These are phyloP conservation scores for Trypanosomatidae sp. DNA, from an alignment of 208 protist species.

Conservation along the genomic window DNA sequence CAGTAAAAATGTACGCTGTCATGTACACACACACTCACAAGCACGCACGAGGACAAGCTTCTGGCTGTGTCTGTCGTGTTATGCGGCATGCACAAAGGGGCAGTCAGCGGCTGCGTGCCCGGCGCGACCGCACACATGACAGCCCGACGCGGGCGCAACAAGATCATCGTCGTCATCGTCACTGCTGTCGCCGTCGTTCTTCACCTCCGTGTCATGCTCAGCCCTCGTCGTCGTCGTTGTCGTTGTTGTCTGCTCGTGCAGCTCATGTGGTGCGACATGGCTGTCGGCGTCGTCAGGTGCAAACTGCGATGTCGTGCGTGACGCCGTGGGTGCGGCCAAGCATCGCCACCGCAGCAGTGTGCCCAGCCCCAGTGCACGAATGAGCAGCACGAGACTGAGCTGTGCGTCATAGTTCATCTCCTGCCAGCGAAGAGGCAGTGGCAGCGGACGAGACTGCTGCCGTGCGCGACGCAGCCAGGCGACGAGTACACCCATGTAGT, in stretches of 20 bases:
- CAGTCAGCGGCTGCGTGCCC: too few species aligned
- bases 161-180: constrained; percentile 1
- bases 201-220: background rate
- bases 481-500: constrained; percentile 59
- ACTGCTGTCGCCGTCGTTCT: background rate
- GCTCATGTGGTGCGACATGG: background rate
- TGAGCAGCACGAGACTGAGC: constrained; percentile 27
- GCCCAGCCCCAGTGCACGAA: constrained; percentile 48
- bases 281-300: background rate
- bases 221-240: background rate
- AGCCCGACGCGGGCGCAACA: too few species aligned
- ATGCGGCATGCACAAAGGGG: too few species aligned
- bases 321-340: constrained; percentile 3
- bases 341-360: constrained; percentile 5
- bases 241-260: constrained; percentile 1
- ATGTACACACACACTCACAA: too few species aligned
- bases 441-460: constrained; percentile 5
- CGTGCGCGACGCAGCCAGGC: constrained; percentile 41
- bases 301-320: constrained; percentile 6
- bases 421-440: constrained; percentile 50
- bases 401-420: constrained; percentile 65
- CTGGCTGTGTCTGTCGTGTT: too few species aligned
- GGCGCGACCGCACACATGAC: too few species aligned
- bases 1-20: too few species aligned
- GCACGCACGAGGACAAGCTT: too few species aligned